Evolutionary conservation across 108 stramenopile species (phyloP).

Genomic region (Skeletonema potamos): DNA sequence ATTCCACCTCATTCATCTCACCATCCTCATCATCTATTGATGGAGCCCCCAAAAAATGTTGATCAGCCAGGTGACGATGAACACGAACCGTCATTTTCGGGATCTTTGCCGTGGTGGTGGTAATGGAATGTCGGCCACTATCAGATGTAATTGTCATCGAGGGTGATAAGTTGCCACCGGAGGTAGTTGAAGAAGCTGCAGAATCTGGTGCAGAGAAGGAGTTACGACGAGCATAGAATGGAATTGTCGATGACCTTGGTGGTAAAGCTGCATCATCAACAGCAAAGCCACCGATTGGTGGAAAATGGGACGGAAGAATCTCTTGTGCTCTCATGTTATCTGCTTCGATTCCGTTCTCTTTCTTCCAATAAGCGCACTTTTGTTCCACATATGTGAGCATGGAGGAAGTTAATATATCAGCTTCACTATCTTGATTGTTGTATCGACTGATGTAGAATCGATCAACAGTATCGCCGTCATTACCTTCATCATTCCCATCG

Average conservation of each 20-base stretch:
- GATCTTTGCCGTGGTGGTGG: not conserved
- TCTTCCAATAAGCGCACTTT: slow-evolving; percentile 56
- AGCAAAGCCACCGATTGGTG: not conserved
- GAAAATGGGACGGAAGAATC: not conserved
- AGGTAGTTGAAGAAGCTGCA: not conserved
- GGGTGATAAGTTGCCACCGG: too few relatives aligned
- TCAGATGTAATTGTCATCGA: too few relatives aligned
- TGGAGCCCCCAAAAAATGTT: slow-evolving; percentile 56
- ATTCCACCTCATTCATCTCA: slow-evolving; percentile 45
- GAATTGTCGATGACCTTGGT: not conserved
- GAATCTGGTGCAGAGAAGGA: not conserved
- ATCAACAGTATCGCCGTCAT: slow-evolving; percentile 4
- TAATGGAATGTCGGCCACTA: not conserved
- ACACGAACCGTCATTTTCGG: slow-evolving; percentile 57
- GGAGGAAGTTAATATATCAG: not conserved
- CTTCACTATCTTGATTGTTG: not conserved
- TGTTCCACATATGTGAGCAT: slow-evolving; percentile 71
- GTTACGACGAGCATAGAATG: not conserved
- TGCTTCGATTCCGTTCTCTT: slow-evolving; percentile 7
- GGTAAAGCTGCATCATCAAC: not conserved
- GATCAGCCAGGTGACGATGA: slow-evolving; percentile 81
- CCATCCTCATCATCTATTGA: slow-evolving; percentile 58
- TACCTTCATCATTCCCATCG: not conserved
- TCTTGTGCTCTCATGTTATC: not conserved
- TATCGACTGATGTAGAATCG: slow-evolving; percentile 21